Base-by-base conservation (phyloP, 495 filamentous ascomycete species). In the Penicillium waksmanii region DNA sequence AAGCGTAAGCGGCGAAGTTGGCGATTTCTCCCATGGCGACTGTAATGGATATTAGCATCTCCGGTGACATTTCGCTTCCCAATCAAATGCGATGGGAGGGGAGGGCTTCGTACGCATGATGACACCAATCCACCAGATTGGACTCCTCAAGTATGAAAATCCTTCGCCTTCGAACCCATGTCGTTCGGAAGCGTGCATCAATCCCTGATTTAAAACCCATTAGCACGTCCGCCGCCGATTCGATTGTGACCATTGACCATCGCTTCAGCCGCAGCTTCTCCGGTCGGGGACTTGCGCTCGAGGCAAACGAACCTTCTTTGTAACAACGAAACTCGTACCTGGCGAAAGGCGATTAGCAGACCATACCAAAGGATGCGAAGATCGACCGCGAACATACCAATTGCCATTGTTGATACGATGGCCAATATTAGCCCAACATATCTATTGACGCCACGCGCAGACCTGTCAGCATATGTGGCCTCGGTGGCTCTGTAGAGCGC, bases 161-260 rank as follows among this genome's bases (percentile, higher is more conserved):
- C 96, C 96, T 66, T 98, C 95, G 56, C 96, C 95, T 69, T 97
- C 93, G 71, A 98, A 98, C 36, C 96, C 95, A 75, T 96, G 92
- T 68, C 85, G 82, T 77, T 95, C 89, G 63, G 89, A 90, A 53
- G 94, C 89, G 64, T 96, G 90, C 73, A 91, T 91, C 56, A 98
- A 83, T 50, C 95, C 95, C 91, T 96, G 42, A 48, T 58, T 58
- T 55, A 18, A 15, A 23, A 65, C 18, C 34, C 31, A 55, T 77
- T 51, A 73, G 72, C 44, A 9, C 5, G 11, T 36, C 49, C 15
- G 19, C 25, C 34, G 27, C 49, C 15, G 5, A 9, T 15, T 33
- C 10, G 36, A 38, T 35, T 11, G 11, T 18, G 19, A 17, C 34
- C 11, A 11, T 33, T 9, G 49, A 34, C 49, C 34, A 9, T 23